phyloP scores from a whole-genome alignment of 2,329 filamentous ascomycete species.

The Scedosporium boydii region DNA sequence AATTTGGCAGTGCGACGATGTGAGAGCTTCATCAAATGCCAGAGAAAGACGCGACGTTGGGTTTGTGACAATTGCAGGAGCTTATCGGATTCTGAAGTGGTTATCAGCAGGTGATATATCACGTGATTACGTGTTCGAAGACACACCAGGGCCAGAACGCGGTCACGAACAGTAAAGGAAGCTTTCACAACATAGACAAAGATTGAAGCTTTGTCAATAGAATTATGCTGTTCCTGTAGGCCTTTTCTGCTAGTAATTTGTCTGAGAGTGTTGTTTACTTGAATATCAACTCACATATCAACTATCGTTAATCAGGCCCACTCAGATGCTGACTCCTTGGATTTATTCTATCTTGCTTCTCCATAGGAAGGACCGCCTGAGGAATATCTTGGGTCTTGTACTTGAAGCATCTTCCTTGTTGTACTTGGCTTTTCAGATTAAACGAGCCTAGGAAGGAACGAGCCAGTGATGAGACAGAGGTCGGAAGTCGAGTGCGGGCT shows the following conservation, averaged over 20 bases:
- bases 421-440: too few species aligned
- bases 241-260: neutral
- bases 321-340: too few species aligned
- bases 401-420: too few species aligned
- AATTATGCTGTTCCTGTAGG: neutral
- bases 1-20: neutral
- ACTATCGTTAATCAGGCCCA: too few species aligned
- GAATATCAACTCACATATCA: neutral
- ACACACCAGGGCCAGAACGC: neutral
- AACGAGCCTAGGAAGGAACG: too few species aligned
- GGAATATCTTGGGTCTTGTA: too few species aligned
- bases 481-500: too few species aligned
- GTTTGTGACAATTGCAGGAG: neutral
- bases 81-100: neutral
- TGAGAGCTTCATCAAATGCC: neutral
- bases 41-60: neutral
- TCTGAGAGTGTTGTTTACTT: neutral
- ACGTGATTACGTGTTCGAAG: neutral
- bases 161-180: neutral
- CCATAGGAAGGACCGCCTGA: too few species aligned
- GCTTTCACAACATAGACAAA: neutral
- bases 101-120: neutral
- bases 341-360: too few species aligned
- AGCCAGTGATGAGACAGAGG: too few species aligned
- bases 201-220: neutral